A percentile compares a stretch with the other conserved stretches of the same genome.
phyloP scores from a whole-genome alignment of 1,284 basidiomycete genomes.

The Naganishia sp. region DNA sequence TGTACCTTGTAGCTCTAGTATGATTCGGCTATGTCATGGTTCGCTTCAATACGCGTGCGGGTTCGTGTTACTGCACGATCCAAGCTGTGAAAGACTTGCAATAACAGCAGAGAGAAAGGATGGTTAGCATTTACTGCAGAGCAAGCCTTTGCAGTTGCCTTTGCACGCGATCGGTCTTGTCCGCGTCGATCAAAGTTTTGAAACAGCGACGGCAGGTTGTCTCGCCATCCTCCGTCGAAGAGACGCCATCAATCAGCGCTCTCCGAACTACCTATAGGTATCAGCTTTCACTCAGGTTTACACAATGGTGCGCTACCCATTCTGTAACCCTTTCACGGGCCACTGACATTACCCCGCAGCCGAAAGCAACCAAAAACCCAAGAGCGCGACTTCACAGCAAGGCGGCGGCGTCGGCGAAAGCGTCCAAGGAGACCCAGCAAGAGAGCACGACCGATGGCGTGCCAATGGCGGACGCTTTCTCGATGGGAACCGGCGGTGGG shows the following conservation, averaged over 20 bases:
- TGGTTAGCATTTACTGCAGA: too few relatives aligned
- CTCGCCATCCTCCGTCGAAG: too few relatives aligned
- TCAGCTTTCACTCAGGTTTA: too few relatives aligned
- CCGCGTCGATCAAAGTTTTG: conserved; percentile 4
- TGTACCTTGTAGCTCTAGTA: conserved; percentile 14
- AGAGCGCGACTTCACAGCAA: conserved; percentile 31
- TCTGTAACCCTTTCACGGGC: background rate
- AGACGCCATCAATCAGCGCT: background rate
- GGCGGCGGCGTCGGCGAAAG: conserved; percentile 30
- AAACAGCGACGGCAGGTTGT: conserved; percentile 1
- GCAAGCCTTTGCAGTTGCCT: too few relatives aligned
- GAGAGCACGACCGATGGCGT: background rate
- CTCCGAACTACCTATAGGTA: background rate
- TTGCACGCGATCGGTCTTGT: conserved; percentile 13
- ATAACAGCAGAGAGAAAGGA: too few relatives aligned
- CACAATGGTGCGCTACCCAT: conserved; percentile 6
- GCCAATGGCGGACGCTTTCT: background rate
- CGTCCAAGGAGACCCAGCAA: background rate
- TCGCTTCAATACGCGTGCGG: too few relatives aligned
- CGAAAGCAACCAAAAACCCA: conserved; percentile 31
- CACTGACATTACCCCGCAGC: conserved; percentile 3
- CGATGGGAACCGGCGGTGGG: background rate
- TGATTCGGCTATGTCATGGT: background rate
- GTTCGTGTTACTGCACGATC: too few relatives aligned
- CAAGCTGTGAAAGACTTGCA: too few relatives aligned